Evolutionary conservation across 139 green algal genomes (phyloP).

Genomic region (Dunaliella primolecta): DNA sequence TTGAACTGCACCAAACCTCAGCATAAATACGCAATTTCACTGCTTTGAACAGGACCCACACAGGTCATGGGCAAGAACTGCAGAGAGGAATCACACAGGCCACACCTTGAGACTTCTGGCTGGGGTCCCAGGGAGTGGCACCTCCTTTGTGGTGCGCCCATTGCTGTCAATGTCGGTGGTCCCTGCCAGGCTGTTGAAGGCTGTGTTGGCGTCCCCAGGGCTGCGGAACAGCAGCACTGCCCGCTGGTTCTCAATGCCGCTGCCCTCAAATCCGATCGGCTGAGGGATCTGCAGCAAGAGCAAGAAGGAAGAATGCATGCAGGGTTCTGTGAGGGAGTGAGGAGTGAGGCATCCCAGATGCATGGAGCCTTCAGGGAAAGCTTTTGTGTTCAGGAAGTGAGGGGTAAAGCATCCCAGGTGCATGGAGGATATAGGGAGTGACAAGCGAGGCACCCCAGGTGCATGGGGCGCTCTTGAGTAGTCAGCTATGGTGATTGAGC

Average conservation of each 20-base stretch:
- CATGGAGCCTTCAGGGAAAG: too few relatives aligned
- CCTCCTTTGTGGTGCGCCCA: neutral
- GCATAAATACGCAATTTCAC: too few relatives aligned
- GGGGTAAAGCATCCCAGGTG: too few relatives aligned
- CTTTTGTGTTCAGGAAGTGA: too few relatives aligned
- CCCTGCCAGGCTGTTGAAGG: slow-evolving; percentile 3
- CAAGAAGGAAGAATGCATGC: neutral
- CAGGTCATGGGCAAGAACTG: neutral
- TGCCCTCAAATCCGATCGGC: neutral
- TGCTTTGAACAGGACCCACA: neutral
- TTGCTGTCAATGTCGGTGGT: neutral
- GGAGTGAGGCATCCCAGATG: too few relatives aligned
- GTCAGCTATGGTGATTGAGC: too few relatives aligned
- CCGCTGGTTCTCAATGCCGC: neutral
- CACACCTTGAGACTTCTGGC: neutral
- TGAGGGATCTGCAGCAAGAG: neutral
- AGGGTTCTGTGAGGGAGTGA: too few relatives aligned
- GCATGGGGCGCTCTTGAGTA: too few relatives aligned
- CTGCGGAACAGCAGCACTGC: neutral
- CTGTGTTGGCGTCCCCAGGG: neutral
- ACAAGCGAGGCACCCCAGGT: too few relatives aligned
- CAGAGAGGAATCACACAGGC: neutral
- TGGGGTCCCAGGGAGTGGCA: neutral
- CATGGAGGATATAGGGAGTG: too few relatives aligned
- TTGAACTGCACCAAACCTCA: too few relatives aligned